A percentile compares a stretch with the other conserved stretches of the same genome.
phyloP scores from a whole-genome alignment of 129 eudicot genomes.

The Flaveria sonorensis region DNA sequence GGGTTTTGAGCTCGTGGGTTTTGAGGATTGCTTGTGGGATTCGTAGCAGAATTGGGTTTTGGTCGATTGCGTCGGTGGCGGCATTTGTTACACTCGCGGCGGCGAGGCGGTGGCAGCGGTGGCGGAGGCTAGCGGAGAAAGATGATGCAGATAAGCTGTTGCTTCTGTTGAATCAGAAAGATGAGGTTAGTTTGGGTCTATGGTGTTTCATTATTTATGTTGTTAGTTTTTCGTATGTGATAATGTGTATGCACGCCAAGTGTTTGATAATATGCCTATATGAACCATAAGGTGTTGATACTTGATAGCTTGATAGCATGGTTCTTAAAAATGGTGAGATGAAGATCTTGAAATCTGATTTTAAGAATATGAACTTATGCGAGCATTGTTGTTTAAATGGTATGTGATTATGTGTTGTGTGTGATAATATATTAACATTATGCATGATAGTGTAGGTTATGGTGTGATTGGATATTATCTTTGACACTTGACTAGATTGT shows the following conservation, averaged over 20 bases:
- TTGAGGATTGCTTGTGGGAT: slow-evolving; percentile 29
- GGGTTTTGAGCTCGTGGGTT: slow-evolving; percentile 36
- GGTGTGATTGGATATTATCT: not conserved
- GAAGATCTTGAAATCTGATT: too few species aligned
- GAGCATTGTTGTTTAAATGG: not conserved
- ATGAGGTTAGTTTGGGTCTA: slow-evolving; percentile 23
- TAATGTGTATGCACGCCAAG: slow-evolving; percentile 17
- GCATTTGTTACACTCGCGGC: slow-evolving; percentile 15
- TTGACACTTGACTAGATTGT: too few species aligned
- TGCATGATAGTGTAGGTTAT: not conserved
- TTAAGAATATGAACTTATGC: not conserved
- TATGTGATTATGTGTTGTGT: not conserved
- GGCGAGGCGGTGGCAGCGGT: slow-evolving; percentile 31
- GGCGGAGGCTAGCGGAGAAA: slow-evolving; percentile 25
- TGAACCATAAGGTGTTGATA: not conserved
- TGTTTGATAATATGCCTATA: slow-evolving; percentile 36
- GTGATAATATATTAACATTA: not conserved
- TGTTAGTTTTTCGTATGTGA: not conserved
- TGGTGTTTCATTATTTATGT: too few species aligned
- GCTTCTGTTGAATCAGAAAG: slow-evolving; percentile 32
- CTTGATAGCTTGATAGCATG: not conserved
- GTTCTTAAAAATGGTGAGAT: not conserved
- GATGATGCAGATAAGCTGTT: slow-evolving; percentile 19
- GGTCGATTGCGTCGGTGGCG: slow-evolving; percentile 33
- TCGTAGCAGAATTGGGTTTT: slow-evolving; percentile 31